A percentile compares a stretch with the other conserved stretches of the same genome.
These are phyloP conservation scores for Puccinia sorghi DNA, from an alignment of 1,284 basidiomycete species.

Conservation along the genomic window DNA sequence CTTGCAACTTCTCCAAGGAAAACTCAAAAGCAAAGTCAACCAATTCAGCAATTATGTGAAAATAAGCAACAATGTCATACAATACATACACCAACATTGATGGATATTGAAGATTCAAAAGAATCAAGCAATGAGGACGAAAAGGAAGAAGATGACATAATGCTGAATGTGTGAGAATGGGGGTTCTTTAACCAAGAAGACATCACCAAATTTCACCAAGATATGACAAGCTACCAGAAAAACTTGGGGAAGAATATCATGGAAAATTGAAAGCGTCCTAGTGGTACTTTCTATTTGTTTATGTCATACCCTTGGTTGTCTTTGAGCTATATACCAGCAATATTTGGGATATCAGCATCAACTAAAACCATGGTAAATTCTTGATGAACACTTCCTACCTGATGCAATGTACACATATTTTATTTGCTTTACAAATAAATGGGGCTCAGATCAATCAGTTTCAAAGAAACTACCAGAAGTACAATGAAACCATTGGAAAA, in stretches of 20 bases:
- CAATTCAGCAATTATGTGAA: not conserved
- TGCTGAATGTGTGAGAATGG: not conserved
- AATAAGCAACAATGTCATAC: not conserved
- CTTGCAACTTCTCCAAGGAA: not conserved
- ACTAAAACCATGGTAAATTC: constrained; percentile 7
- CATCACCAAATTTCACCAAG: not conserved
- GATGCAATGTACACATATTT: constrained; percentile 11
- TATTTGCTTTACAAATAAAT: not conserved
- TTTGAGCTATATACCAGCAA: not conserved
- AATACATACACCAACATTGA: not conserved
- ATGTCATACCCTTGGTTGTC: constrained; percentile 16
- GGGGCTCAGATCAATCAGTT: not conserved
- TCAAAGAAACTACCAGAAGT: not conserved
- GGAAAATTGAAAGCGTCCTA: constrained; percentile 17
- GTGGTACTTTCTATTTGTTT: constrained; percentile 25
- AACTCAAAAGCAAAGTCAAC: not conserved
- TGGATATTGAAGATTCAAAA: not conserved
- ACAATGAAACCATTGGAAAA: not conserved
- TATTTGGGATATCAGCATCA: not conserved
- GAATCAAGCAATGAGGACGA: not conserved
- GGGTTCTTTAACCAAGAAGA: not conserved
- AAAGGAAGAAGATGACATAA: not conserved
- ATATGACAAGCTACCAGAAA: constrained; percentile 4
- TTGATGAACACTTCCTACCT: constrained; percentile 14
- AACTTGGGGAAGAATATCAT: constrained; percentile 7